A percentile compares a stretch with the other conserved stretches of the same genome.
These are phyloP conservation scores for Erucastrum elatum DNA, from an alignment of 345 rosid genomes.

Conservation along the genomic window DNA sequence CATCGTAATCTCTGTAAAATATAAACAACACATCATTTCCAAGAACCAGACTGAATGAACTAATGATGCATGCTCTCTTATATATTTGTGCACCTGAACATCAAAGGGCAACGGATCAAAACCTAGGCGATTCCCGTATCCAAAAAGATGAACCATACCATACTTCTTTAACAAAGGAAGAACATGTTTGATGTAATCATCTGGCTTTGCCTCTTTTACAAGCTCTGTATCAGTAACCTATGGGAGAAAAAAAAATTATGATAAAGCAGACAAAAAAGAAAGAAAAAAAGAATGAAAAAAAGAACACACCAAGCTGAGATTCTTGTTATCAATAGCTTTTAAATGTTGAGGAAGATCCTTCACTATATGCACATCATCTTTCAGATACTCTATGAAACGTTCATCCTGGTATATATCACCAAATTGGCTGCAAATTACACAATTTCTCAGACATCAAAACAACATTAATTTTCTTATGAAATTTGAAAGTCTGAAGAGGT, in stretches of 20 bases:
- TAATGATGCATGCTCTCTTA: background rate
- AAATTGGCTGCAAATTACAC: slow-evolving; percentile 62
- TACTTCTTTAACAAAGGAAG: slow-evolving; percentile 62
- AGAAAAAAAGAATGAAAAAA: background rate
- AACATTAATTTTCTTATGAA: background rate
- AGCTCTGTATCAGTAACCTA: slow-evolving; percentile 86
- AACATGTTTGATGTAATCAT: slow-evolving; percentile 56
- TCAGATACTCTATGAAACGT: slow-evolving; percentile 52
- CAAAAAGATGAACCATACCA: slow-evolving; percentile 79
- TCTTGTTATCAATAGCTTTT: slow-evolving; percentile 58
- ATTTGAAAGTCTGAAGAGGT: slow-evolving; percentile 12
- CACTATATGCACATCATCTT: slow-evolving; percentile 63
- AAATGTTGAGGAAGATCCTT: slow-evolving; percentile 77
- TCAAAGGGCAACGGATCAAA: slow-evolving; percentile 77
- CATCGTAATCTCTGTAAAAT: slow-evolving; percentile 70
- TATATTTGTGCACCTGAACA: slow-evolving; percentile 58
- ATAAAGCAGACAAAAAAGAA: background rate
- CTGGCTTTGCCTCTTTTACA: slow-evolving; percentile 76
- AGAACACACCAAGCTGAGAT: slow-evolving; percentile 57
- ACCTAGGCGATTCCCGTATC: slow-evolving; percentile 88
- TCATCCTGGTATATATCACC: slow-evolving; percentile 83
- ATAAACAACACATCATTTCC: background rate
- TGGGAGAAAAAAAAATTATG: background rate
- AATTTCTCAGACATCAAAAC: slow-evolving; percentile 9
- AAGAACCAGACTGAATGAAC: background rate